Evolutionary conservation across 768 basidiomycete species (phyloP), one percentile per base, ranked within the genome.

Genomic region (Serendipita indica): DNA sequence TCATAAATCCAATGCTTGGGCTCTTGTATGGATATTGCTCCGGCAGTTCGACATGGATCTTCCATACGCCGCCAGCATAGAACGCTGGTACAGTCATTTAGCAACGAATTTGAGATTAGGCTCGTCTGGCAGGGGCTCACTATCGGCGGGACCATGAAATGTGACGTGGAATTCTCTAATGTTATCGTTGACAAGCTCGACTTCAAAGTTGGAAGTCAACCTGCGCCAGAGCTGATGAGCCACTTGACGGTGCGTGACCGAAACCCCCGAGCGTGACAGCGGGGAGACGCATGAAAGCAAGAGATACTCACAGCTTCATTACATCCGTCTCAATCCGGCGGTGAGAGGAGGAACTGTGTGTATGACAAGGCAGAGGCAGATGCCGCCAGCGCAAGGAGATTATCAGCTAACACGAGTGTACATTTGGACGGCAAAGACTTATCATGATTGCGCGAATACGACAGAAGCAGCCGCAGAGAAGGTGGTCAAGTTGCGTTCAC

Each of bases 11-110:
- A 64, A 99, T 99, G 68, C 89, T 92, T 3, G 96, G 96, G 28
- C 90, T 94, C 72, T 98, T 98, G 81, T 86, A 99, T 1, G 96
- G 96, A 68, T 98, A 99, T 71, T 96, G 91, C 63, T 97, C 91
- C 22, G 94, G 96, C 20, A 99, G 78, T 69, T 99, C 96, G 60
- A 99, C 96, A 67, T 99, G 96, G 61, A 99, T 93, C 79, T 94
- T 96, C 96, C 96, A 99, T 58, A 92, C 86, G 34, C 96, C 96
- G 37, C 89, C 88, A n/a, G 88, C 83, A 68, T 98, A 98, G 3
- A 94, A 94, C 59, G 96, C 94, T 97, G 63, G 16, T 18, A 39
- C 18, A 46, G 39, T 33, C 14, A 33, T 20, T 18, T 33, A 37
- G 54, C 41, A 7, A 25, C 43, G 37, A 25, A 58, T 30, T 45